Percentiles rank a stretch among this genome's conserved stretches.
Evolutionary conservation across 805 yeast species (phyloP).

Genomic region (Metschnikowia orientalis): DNA sequence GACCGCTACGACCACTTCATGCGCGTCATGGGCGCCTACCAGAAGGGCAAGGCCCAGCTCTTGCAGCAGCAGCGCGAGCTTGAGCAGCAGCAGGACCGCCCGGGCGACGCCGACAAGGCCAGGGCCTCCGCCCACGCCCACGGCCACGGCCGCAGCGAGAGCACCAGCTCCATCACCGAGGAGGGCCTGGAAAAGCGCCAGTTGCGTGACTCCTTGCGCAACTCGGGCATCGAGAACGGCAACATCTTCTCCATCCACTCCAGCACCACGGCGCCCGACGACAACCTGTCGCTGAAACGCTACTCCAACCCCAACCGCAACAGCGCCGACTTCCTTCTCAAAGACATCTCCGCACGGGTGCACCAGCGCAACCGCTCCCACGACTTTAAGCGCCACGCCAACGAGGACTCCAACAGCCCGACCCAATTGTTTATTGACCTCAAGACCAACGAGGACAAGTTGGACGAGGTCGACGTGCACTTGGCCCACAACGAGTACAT

Average conservation of each 20-base stretch:
- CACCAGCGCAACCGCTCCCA: conserved; percentile 55
- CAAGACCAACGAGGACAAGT: conserved; percentile 51
- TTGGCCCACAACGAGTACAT: conserved; percentile 57
- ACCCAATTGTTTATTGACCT: conserved; percentile 40
- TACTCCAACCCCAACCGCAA: conserved; percentile 21
- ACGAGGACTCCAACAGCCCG: conserved; percentile 9
- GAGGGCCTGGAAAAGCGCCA: conserved; percentile 34
- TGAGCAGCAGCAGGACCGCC: conserved; percentile 15
- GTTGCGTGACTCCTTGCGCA: conserved; percentile 43
- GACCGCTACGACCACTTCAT: conserved; percentile 55
- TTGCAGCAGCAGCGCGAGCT: conserved; percentile 26
- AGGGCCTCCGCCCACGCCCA: conserved; percentile 3
- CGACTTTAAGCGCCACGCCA: conserved; percentile 31
- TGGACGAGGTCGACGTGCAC: conserved; percentile 67
- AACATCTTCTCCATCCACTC: conserved; percentile 30
- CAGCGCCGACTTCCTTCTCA: conserved; percentile 43
- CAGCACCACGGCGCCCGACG: conserved; percentile 8
- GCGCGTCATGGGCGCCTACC: conserved; percentile 50
- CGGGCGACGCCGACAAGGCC: too few species aligned
- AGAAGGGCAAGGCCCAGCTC: conserved; percentile 57
- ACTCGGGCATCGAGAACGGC: conserved; percentile 37
- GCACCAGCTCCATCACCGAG: conserved; percentile 17
- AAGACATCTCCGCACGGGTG: conserved; percentile 56
- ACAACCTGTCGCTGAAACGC: conserved; percentile 9
- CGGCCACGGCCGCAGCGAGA: conserved; percentile 12